Percentiles rank a stretch among this genome's conserved stretches.
Conservation (phyloP, 23 red algal species). For the Gracilariopsis chorda region DNA sequence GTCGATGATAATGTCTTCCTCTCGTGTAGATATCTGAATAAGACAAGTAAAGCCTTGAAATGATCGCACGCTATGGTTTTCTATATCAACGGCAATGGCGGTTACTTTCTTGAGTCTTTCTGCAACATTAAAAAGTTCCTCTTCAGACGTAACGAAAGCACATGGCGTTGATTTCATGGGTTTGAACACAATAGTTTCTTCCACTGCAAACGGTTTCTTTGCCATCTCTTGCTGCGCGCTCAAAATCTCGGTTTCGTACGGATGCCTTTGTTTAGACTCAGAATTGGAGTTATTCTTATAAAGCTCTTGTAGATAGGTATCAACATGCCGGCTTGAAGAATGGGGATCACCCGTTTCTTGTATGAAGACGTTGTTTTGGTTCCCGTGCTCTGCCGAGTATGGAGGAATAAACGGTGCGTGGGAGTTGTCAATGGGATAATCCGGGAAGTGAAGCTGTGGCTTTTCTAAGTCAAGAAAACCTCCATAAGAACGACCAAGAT, state of each 20-base stretch:
- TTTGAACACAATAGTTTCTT: conserved; percentile 4
- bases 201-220: neutral
- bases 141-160: conserved; percentile 51
- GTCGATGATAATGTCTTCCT: conserved; percentile 89
- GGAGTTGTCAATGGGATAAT: conserved; percentile 81
- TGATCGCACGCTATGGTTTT: conserved; percentile 82
- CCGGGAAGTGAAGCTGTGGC: conserved; percentile 60
- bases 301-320: conserved; percentile 23
- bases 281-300: conserved; percentile 39
- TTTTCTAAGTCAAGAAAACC: conserved; percentile 54
- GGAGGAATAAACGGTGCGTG: conserved; percentile 67
- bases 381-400: neutral
- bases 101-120: conserved; percentile 15
- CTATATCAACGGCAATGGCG: conserved; percentile 90
- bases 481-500: neutral
- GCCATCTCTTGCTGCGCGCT: conserved; percentile 35
- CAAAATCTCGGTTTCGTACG: conserved; percentile 72
- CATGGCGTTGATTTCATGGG: conserved; percentile 24
- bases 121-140: conserved; percentile 42
- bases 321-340: neutral
- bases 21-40: conserved; percentile 83
- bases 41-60: conserved; percentile 98
- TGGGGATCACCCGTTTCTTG: neutral
- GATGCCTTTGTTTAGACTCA: conserved; percentile 6
- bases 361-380: no score